Base-by-base conservation (phyloP, 768 basidiomycete genomes). In the Lactarius vividus region DNA sequence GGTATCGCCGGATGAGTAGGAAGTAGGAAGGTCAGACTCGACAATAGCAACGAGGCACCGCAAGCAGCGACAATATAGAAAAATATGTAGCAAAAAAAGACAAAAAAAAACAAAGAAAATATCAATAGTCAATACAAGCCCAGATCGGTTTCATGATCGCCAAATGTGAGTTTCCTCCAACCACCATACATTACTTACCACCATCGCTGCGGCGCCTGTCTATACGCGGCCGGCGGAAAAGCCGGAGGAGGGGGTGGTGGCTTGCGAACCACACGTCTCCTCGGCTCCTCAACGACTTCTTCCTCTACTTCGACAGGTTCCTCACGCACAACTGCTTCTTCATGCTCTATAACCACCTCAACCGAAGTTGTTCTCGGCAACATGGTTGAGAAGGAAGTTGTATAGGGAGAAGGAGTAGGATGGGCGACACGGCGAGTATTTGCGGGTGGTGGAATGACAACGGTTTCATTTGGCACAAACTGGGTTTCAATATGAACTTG, bases 291-390 rank as follows among this genome's bases (percentile, higher is more conserved):
- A 49, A 80, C 77, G 9, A 78, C 58, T 53, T 81, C 81, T 69
- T 81, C 79, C n/a, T 81, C 79, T n/a, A 52, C 61, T 16, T 40
- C 59, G 40, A 80, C 56, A 52, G 77, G 73, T 58, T 76, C 75
- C 57, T 71, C 79, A 33, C 75, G 73, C 37, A 68, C 61, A 67
- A 65, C 59, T 52, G 67, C 29, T 18, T 74, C 74, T 15, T 88
- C 86, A 62, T 92, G 89, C 40, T 86, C 85, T 46, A 86, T 72
- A 49, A 88, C 67, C 39, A 79, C 80, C 69, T 85, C 88, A 29
- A 92, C 79, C 15, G 88, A 84, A 16, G 91, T 92, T 29, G 91
- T 93, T 67, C 84, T 85, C 20, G 89, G 90, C 73, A 85, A 69
- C 6, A 81, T 80, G n/a, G 85, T 80, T 8, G 83, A 82, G 40